These are phyloP conservation scores for Sclerotinia subarctica DNA, from an alignment of 2,329 filamentous ascomycete species.

Conservation along the genomic window DNA sequence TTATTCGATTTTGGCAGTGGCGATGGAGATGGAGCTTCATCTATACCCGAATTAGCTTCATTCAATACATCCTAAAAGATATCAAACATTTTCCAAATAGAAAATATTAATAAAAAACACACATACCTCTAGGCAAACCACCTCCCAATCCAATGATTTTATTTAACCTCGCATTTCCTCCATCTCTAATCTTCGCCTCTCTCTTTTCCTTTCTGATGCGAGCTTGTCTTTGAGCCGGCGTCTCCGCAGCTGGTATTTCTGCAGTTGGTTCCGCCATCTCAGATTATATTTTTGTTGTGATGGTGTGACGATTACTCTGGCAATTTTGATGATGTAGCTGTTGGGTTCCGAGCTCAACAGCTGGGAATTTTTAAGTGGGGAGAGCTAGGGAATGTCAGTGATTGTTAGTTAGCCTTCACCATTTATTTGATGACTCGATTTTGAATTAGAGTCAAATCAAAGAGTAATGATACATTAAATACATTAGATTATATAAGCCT, in stretches of 20 bases:
- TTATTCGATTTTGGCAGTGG: constrained; percentile 19
- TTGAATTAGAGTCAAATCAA: neutral
- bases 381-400: neutral
- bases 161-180: constrained; percentile 66
- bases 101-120: neutral
- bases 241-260: neutral
- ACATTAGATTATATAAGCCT: neutral
- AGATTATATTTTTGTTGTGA: neutral
- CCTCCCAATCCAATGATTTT: constrained; percentile 72
- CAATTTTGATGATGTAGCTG: constrained; percentile 2
- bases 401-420: neutral
- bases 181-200: constrained; percentile 73
- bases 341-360: neutral
- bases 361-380: constrained; percentile 4
- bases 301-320: neutral
- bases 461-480: neutral
- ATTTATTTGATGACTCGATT: neutral
- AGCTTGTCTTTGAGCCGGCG: constrained; percentile 48
- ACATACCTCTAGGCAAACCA: constrained; percentile 47
- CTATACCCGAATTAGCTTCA: constrained; percentile 25
- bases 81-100: neutral
- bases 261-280: constrained; percentile 11
- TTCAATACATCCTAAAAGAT: neutral
- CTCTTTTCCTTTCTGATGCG: constrained; percentile 75
- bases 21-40: constrained; percentile 40